A percentile compares a stretch with the other conserved stretches of the same genome.
These are phyloP conservation scores for Didymosphaeria variabile DNA, from an alignment of 2,329 filamentous ascomycete species.

Conservation along the genomic window DNA sequence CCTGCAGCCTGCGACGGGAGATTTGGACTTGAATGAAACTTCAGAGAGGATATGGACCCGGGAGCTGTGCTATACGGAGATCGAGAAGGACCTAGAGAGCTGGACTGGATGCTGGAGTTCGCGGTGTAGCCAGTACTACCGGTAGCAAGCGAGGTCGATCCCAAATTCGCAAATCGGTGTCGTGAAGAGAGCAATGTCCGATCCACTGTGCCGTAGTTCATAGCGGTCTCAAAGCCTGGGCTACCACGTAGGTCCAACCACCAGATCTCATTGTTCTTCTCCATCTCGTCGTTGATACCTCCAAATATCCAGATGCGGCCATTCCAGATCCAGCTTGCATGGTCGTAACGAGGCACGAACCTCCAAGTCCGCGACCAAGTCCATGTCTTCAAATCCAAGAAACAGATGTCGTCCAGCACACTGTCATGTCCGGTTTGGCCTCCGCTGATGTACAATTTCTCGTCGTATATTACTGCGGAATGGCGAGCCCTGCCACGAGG, in stretches of 20 bases:
- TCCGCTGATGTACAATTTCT: slow-evolving; percentile 94
- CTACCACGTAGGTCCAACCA: slow-evolving; percentile 95
- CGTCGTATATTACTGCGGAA: slow-evolving; percentile 92
- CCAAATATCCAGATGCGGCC: slow-evolving; percentile 97
- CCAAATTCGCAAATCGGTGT: slow-evolving; percentile 40
- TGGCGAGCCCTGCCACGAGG: slow-evolving; percentile 92
- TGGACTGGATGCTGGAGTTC: slow-evolving; percentile 70
- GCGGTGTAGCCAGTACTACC: slow-evolving; percentile 72
- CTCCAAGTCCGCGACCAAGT: slow-evolving; percentile 97
- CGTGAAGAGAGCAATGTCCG: slow-evolving; percentile 44
- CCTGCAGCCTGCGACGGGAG: slow-evolving; percentile 89
- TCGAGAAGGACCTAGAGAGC: slow-evolving; percentile 52
- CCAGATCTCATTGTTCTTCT: slow-evolving; percentile 94
- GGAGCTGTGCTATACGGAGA: slow-evolving; percentile 72
- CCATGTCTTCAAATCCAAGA: slow-evolving; percentile 94
- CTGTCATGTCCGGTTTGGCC: slow-evolving; percentile 95
- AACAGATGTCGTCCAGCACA: slow-evolving; percentile 95
- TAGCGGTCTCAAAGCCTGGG: slow-evolving; percentile 80
- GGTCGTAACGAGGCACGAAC: slow-evolving; percentile 94
- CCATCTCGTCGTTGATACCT: slow-evolving; percentile 94
- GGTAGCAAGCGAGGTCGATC: slow-evolving; percentile 45
- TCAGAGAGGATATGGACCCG: slow-evolving; percentile 86
- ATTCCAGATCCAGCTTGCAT: slow-evolving; percentile 92
- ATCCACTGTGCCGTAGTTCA: slow-evolving; percentile 65
- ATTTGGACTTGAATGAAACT: slow-evolving; percentile 86